Evolutionary conservation across 345 rosid genomes (phyloP), one percentile per base, ranked within the genome.

Genomic region (Dimocarpus longan): DNA sequence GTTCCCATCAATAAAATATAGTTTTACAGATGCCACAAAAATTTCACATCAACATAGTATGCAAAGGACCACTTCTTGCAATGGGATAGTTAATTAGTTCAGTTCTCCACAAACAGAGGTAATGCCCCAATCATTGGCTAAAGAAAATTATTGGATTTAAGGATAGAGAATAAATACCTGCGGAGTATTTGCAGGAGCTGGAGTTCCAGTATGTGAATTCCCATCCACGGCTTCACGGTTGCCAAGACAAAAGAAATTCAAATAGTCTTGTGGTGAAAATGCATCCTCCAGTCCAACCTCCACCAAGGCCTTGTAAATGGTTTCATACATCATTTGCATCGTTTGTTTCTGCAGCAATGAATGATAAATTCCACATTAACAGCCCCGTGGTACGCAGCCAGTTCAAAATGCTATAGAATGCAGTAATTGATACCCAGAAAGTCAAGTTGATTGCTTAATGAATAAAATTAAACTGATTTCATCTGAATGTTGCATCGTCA

Each of bases 271-370:
- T 0, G 99, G 98, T 21, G 89, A 84, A 85, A 70, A 90, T 76
- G 86, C 80, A 43, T 70, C 85, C 82, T 93, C 92, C 39, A 91
- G 93, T 77, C 98, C 99, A 3, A 85, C 90, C 90, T 93, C 99
- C 70, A 88, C 89, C 76, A 93, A 83, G 59, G 99, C 98, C 82
- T 91, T 90, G 82, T 89, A 90, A 72, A 95, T 89, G 13, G 97
- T 95, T 85, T 87, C 97, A 64, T 95, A 95, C 99, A 95, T 95
- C 98, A 93, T 95, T 84, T 92, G 94, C 98, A 92, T 95, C 0
- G 99, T 95, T 88, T 95, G 94, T 82, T 93, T 83, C 98, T 95
- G 90, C 90, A 89, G 73, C 52, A 78, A 63, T 40, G 8, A 11
- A 57, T 5, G 75, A 60, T 42, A 22, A 60, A 26, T 68, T 50